Base-by-base conservation (phyloP, 768 basidiomycete species). In the Suillus plorans region DNA sequence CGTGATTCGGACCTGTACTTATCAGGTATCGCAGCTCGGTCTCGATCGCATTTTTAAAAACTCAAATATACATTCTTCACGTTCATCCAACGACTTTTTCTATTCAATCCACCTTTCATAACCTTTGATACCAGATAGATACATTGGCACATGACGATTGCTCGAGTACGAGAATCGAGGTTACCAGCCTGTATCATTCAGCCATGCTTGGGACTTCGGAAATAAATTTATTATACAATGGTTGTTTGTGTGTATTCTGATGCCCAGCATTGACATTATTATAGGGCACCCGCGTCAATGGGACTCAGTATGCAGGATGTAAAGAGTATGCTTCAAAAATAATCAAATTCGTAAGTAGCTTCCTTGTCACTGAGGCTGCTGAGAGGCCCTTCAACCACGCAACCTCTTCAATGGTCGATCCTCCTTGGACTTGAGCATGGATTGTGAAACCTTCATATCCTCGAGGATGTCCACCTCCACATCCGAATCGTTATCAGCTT, bases 381-480 rank as follows among this genome's bases (percentile, higher is more conserved):
- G n/a, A 55, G 52, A 34, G 18, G 13, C 37, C 4, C n/a, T 3
- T n/a, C 61, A 53, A 63, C 75, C 73, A 58, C 76, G 77, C 37
- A 74, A 52, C 62, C 75, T 78, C 45, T 10, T 49, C 12, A 70
- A 71, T 25, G 18, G 64, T 55, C 61, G 71, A 22, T 60, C 37
- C 64, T 25, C 25, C 50, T 52, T 52, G 28, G 28, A 52, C 63
- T 52, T 69, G 44, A 62, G 58, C 57, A 63, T 63, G 6, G 67
- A 34, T 4, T 63, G 45, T 9, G 56, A 42, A 20, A 52, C 59
- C 36, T 69, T 70, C 65, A 65, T 31, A 31, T 78, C 80, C 44
- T 77, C 75, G 44, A 80, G 73, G 39, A 81, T 76, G 39, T 78
- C 75, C 6, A 81, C 76, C 57, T 80, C 80, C n/a, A 75, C 77